Conservation (phyloP, 139 green algal genomes). For the Coccomyxa sp. region DNA sequence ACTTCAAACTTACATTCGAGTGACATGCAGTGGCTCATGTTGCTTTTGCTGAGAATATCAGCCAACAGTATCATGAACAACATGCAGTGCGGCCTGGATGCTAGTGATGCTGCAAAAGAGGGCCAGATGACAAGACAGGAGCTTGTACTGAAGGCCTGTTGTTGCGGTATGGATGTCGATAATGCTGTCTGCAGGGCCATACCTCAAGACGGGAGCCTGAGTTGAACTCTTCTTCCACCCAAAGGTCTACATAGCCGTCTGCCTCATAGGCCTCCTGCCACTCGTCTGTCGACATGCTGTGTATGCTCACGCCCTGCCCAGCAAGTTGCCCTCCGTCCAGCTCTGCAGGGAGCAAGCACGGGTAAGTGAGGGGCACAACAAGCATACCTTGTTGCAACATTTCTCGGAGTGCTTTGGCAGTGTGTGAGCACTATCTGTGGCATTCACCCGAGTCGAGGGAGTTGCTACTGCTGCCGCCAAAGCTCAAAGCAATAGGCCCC, state of each 20-base stretch:
- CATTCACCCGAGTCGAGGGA: background rate
- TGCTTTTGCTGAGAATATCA: background rate
- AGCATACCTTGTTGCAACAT: background rate
- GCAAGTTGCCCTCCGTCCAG: background rate
- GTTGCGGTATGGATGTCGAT: background rate
- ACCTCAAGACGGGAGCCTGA: constrained; percentile 77
- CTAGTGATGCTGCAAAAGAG: background rate
- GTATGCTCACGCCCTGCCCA: constrained; percentile 32
- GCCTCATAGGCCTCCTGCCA: constrained; percentile 75
- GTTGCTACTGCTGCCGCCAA: background rate
- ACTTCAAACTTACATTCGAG: background rate
- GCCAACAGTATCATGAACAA: too few species aligned
- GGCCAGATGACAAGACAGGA: constrained; percentile 27
- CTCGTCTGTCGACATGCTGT: constrained; percentile 72
- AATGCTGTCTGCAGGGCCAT: too few species aligned
- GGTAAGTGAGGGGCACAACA: background rate
- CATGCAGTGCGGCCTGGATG: too few species aligned
- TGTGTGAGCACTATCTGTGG: background rate
- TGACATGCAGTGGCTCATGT: background rate
- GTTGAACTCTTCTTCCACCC: constrained; percentile 94
- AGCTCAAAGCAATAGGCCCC: constrained; percentile 8
- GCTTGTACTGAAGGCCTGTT: constrained; percentile 92
- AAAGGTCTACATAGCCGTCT: constrained; percentile 84
- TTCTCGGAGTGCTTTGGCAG: background rate
- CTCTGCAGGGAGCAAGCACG: background rate